Base-by-base conservation (phyloP, 2,329 filamentous ascomycete species). In the Penicillium glabrum region DNA sequence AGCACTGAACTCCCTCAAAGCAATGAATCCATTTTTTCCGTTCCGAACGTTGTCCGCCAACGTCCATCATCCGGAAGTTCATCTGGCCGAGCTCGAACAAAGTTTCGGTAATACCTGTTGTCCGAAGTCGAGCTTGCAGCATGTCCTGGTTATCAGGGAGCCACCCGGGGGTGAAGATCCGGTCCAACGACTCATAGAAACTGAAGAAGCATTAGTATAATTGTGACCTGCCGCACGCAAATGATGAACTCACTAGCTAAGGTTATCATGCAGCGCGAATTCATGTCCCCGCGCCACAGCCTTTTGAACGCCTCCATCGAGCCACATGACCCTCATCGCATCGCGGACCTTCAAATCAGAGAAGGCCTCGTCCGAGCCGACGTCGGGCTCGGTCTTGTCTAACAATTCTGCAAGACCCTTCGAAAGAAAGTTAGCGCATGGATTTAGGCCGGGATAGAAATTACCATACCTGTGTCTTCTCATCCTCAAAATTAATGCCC, bases 1-100 rank as follows among this genome's bases (percentile, higher is more conserved):
- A 82, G 65, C 91, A 93, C 70, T 95, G 92, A 61, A 96, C 92
- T 63, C 95, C 95, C 74, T 96, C 92, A 72, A 96, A 96, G 72
- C 92, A 95, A 74, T 96, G 92, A 61, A 96, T 96, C 92, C 92
- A 96, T 81, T 96, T 96, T 83, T 96, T 96, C 61, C 92, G 89
- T 77, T 96, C 92, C 27, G 92, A 96, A 67, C 92, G 83, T 73
- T 96, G 92, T 56, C 92, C 92, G 72, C 92, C 92, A 46, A 96
- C 92, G 69, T 96, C 92, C 75, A 96, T 96, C 92, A 98, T 97
- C 68, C 92, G 89, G 78, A 97, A 97, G 62, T 92, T 96, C 67
- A 97, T 84, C 69, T 93, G 89, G 59, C 92, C 92, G 14, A 96
- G 83, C 73, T 96, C 91, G 75, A 98, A 98, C 61, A 93, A 85